Evolutionary conservation across 2,329 filamentous ascomycete species (phyloP), one percentile per base, ranked within the genome.

Genomic region (Cladosporium sp.): DNA sequence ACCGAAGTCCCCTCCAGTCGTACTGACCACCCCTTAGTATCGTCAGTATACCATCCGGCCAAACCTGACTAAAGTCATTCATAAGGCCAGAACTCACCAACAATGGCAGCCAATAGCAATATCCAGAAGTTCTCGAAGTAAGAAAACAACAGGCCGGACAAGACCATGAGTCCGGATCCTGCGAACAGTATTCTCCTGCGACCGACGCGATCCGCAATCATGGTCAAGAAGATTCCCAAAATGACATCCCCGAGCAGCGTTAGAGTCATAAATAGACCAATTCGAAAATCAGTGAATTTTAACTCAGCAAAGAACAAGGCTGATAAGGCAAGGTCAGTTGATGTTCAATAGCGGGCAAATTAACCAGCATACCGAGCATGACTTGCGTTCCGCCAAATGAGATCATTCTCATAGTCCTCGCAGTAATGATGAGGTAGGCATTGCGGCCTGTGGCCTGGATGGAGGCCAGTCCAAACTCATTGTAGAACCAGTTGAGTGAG

Each of bases 1-100:
- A 0, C 88, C 88, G 72, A 90, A 89, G 69, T 90, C 88, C 18
- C 86, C 84, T 7, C 88, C 88, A 2, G 73, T 75, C 2, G 73
- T 71, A 35, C 71, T 74, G 37, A 76, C 70, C 3, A 76, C 72
- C 10, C 75, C 75, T n/a, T 73, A 64, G 4, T 6, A 40, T 0
- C 3, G 3, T 65, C 18, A 65, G 63, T 5, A 37, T 31, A 53
- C 16, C 44, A 16, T 29, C 29, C 14, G 1, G 11, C 26, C 1
- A 2, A 35, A 3, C 6, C 2, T 3, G n/a, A 29, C 12, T 2
- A 14, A 40, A 5, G 5, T 8, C 23, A 26, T 2, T 7, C 29
- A 23, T 14, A 1, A 4, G 12, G 2, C 16, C 12, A 6, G 6
- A 18, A 65, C 63, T 59, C 8, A 60, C 63, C 63, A 18, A 66